These are phyloP conservation scores for Pythium utonaiense DNA, from an alignment of 352 stramenopile species.

Conservation along the genomic window DNA sequence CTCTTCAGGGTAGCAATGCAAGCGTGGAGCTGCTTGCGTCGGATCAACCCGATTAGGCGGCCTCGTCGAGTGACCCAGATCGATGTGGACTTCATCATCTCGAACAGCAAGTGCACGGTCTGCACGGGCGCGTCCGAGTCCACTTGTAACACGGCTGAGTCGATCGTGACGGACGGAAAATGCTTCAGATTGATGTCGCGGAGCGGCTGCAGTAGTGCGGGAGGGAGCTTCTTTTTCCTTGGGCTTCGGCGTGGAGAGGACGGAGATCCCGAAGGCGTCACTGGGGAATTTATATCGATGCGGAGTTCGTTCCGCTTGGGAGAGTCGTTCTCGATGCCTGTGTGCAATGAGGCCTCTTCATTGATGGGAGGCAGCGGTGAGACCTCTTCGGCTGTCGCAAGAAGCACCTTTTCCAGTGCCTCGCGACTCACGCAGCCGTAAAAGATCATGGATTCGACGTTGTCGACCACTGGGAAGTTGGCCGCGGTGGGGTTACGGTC, in stretches of 20 bases:
- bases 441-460: constrained; percentile 37
- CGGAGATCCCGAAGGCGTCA: neutral
- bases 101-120: constrained; percentile 68
- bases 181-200: constrained; percentile 23
- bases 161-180: constrained; percentile 28
- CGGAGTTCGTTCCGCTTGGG: neutral
- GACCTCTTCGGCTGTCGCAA: constrained; percentile 12
- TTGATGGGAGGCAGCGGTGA: constrained; percentile 8
- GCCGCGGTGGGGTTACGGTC: constrained; percentile 7
- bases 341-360: neutral
- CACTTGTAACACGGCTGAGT: constrained; percentile 54
- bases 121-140: constrained; percentile 50
- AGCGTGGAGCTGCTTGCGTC: constrained; percentile 40
- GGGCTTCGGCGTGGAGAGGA: neutral
- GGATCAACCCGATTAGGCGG: constrained; percentile 49
- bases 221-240: neutral
- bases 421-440: constrained; percentile 38
- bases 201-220: neutral
- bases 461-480: constrained; percentile 44
- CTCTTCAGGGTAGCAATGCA: constrained; percentile 33
- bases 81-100: constrained; percentile 45
- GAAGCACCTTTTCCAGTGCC: constrained; percentile 18
- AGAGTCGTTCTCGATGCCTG: neutral
- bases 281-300: neutral
- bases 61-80: constrained; percentile 39